Evolutionary conservation across 2,329 filamentous ascomycete species (phyloP), one percentile per base, ranked within the genome.

Genomic region (Penicillium sp.): DNA sequence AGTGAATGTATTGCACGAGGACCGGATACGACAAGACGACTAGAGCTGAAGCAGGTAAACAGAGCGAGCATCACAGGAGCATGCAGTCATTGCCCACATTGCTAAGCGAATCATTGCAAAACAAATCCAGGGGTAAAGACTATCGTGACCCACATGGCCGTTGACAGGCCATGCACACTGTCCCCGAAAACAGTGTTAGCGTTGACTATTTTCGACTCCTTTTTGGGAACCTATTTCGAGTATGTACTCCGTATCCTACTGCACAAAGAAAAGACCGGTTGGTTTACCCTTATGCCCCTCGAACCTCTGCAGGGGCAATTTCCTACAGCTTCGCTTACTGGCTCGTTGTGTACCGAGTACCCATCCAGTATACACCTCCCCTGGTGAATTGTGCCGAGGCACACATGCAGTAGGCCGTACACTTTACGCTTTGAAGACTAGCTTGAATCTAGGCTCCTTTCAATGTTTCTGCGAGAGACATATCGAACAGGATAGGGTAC

Each of bases 121-220:
- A 6, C n/a, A 25, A 32, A 24, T n/a, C 41, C 46, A 54, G 42
- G 47, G 45, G 50, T 47, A 56, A 42, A 12, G 53, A 56, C 55
- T 52, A 45, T 44, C 52, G 32, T 1, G 44, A 49, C 44, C 54
- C 49, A 50, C 46, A 20, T 44, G 50, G 54, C 52, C 39, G 52
- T 52, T 48, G 49, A 54, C 45, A 52, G 46, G 37, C 45, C 38
- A 48, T 20, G 15, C 15, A 18, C 15, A 18, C 15, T 18, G 31
- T 25, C 2, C 46, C 49, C 54, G 50, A 44, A 48, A 48, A 23
- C 33, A 37, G 3, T 49, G 42, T 45, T 38, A 33, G 40, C 6
- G 37, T 48, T 32, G 28, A 37, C 38, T 46, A 49, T 52, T 49
- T 47, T 41, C 12, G 24, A 20, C 15, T 37, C 42, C 29, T 29